These are phyloP conservation scores for Monilinia fructigena DNA, from an alignment of 2,329 filamentous ascomycete species.

Conservation along the genomic window DNA sequence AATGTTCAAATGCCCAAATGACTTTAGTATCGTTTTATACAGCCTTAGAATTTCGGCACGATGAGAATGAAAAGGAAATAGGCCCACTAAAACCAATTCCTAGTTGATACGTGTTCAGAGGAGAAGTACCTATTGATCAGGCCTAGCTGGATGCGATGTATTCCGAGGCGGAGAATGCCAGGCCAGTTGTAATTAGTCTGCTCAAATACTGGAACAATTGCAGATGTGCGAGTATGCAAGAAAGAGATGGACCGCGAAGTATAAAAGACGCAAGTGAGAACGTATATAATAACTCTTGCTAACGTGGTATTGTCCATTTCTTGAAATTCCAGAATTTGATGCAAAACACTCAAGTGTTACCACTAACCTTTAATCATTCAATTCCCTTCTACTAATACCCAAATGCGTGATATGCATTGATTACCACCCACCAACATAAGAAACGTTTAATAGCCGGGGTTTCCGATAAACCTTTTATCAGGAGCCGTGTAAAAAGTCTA, in stretches of 20 bases:
- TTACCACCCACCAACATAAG: background rate
- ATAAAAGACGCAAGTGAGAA: background rate
- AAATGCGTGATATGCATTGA: constrained; percentile 7
- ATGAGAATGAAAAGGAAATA: background rate
- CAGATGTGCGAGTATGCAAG: background rate
- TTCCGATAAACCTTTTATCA: background rate
- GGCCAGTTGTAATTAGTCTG: background rate
- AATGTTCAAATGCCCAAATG: background rate
- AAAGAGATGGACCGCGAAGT: background rate
- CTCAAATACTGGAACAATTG: background rate
- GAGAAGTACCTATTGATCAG: background rate
- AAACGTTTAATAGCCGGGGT: constrained; percentile 2
- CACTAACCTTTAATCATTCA: constrained; percentile 5
- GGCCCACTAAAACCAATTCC: background rate
- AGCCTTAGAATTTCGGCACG: background rate
- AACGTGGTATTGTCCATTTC: constrained; percentile 3
- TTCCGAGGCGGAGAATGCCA: background rate
- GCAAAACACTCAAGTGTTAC: background rate
- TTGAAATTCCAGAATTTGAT: background rate
- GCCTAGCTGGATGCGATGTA: background rate
- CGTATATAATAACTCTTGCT: background rate
- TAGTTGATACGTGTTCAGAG: background rate
- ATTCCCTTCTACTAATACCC: constrained; percentile 11
- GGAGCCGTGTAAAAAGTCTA: constrained; percentile 14
- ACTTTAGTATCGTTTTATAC: background rate